Base-by-base conservation (phyloP, 2,329 filamentous ascomycete species). In the Westerdykella sp. region DNA sequence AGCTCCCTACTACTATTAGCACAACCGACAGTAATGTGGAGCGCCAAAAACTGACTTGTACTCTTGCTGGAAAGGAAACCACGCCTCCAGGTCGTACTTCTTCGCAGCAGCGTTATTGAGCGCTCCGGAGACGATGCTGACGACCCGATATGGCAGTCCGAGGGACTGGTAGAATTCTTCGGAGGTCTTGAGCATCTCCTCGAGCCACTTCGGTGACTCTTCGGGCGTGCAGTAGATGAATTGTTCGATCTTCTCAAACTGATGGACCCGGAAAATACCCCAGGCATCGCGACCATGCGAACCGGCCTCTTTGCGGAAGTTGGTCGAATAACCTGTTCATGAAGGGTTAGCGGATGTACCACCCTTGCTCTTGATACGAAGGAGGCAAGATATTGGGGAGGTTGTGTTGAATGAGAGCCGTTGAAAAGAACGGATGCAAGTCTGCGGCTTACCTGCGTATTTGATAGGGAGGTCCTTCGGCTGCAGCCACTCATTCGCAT, bases 201-300 rank as follows among this genome's bases (percentile, higher is more conserved):
- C 32, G 13, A 35, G 32, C 3, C 32, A 28, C 16, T 35, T 18
- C 5, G 16, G 16, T 18, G 32, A 35, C 53, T 65, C 60, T 46
- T 95, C 88, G 0, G 88, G 89, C 58, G 94, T 86, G 21, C 62
- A 66, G 51, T 85, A 85, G 22, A 66, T 50, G 47, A 66, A 66
- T 37, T 66, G 63, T 49, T 65, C 62, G 7, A 28, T 28, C 11
- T 15, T 96, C 69, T 97, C 91, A 61, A 97, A 98, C 68, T 98
- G 91, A 68, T 98, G 93, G 22, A 97, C 90, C 52, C 93, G 84
- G 79, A 96, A 98, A 49, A 97, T 88, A 44, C 93, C 93, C 93
- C 93, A 98, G 1, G 91, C 91, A 66, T 98, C 89, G 65, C 88
- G 85, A 23, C 89, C 85, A 63, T 93, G 91, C 15, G 87, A 83